Percentiles rank a stretch among this genome's conserved stretches.
These are phyloP conservation scores for Tricholoma hemisulphureum DNA, from an alignment of 768 basidiomycete genomes.

Conservation along the genomic window DNA sequence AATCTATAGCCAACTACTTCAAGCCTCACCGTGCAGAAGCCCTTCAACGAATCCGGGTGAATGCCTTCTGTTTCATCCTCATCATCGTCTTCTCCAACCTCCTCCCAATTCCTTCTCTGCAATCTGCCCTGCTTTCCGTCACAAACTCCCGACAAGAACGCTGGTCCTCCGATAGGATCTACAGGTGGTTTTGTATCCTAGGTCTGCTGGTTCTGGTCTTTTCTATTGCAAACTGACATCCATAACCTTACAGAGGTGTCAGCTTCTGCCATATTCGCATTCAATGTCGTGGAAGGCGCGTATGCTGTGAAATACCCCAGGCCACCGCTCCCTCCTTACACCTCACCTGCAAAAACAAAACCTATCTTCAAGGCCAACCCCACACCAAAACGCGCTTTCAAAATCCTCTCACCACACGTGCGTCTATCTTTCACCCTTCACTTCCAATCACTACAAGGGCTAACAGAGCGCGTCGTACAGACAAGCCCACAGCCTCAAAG, in stretches of 20 bases:
- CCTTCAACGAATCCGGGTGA: conserved; percentile 40
- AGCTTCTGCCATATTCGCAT: conserved; percentile 30
- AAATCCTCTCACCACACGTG: conserved; percentile 41
- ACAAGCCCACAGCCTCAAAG: conserved; percentile 43
- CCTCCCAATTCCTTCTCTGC: conserved; percentile 40
- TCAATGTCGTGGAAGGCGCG: conserved; percentile 41
- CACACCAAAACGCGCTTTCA: conserved; percentile 37
- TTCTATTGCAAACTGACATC: neutral
- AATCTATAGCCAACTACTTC: conserved; percentile 29
- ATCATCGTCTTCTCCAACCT: conserved; percentile 37
- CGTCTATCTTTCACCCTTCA: conserved; percentile 8
- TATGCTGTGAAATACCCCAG: conserved; percentile 48
- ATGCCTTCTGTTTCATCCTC: conserved; percentile 35
- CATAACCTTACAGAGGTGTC: conserved; percentile 31
- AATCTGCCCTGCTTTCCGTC: conserved; percentile 30
- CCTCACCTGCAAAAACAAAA: conserved; percentile 34
- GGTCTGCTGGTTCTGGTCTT: conserved; percentile 29
- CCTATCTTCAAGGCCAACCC: conserved; percentile 19
- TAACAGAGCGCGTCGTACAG: conserved; percentile 18
- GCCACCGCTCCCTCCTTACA: conserved; percentile 29
- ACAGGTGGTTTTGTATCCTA: conserved; percentile 37
- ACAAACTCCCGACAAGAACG: conserved; percentile 20
- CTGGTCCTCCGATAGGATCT: conserved; percentile 37
- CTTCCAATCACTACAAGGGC: neutral
- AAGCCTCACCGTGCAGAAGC: conserved; percentile 48